These are phyloP conservation scores for Phoenix dactylifera DNA, from an alignment of 176 grass and related monocot species.

Conservation along the genomic window DNA sequence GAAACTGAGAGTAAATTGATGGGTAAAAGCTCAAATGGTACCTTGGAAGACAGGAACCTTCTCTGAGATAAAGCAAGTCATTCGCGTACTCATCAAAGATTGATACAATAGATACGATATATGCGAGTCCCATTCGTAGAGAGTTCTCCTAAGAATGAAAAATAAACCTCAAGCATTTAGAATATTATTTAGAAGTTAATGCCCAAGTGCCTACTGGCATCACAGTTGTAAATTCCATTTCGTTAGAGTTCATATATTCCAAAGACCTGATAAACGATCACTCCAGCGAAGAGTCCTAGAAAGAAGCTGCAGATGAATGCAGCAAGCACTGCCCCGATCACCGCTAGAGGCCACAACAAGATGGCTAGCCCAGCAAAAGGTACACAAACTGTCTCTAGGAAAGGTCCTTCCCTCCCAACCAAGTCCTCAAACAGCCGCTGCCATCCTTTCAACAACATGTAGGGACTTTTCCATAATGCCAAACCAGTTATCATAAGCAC, in stretches of 20 bases:
- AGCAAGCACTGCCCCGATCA: conserved; percentile 42
- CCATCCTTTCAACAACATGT: conserved; percentile 86
- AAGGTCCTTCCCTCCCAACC: conserved; percentile 80
- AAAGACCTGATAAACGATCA: conserved; percentile 65
- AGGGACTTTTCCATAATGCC: conserved; percentile 79
- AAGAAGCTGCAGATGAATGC: conserved; percentile 68
- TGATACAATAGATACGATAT: conserved; percentile 61
- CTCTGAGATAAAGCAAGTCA: conserved; percentile 87
- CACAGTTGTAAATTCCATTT: background rate
- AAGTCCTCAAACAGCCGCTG: conserved; percentile 68
- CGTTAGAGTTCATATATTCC: background rate
- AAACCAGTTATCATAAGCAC: conserved; percentile 56
- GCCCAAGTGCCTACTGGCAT: too few species aligned
- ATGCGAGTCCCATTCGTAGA: conserved; percentile 62
- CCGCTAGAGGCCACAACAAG: conserved; percentile 76
- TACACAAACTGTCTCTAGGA: conserved; percentile 75
- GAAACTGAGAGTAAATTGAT: too few species aligned
- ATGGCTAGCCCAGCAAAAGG: conserved; percentile 78
- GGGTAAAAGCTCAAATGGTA: conserved; percentile 11
- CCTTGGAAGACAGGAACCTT: conserved; percentile 88
- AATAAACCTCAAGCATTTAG: background rate
- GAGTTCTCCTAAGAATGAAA: conserved; percentile 51
- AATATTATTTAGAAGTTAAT: too few species aligned
- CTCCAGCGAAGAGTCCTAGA: conserved; percentile 46
- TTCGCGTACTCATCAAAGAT: conserved; percentile 85